Conservation (phyloP, 2,329 filamentous ascomycete species). For the Neofusicoccum kwambonambiense region DNA sequence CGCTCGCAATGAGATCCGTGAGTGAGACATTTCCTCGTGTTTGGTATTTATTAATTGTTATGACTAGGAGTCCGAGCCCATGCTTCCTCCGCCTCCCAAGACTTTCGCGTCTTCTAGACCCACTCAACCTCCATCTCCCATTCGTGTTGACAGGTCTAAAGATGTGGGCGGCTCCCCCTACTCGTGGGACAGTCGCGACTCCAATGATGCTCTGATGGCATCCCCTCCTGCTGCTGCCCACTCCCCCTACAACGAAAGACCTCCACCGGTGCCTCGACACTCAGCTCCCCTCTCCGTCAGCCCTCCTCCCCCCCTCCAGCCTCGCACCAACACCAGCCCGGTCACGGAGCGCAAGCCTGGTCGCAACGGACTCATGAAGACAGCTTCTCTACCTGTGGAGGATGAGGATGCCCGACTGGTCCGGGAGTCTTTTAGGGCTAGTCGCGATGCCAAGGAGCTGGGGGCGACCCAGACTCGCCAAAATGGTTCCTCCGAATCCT, state of each 20-base stretch:
- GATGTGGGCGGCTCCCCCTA: slow-evolving; percentile 50
- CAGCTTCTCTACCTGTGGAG: slow-evolving; percentile 22
- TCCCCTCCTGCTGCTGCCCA: slow-evolving; percentile 36
- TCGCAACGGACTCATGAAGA: slow-evolving; percentile 4
- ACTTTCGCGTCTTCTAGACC: slow-evolving; percentile 11
- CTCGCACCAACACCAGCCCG: slow-evolving; percentile 8
- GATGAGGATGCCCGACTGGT: slow-evolving; percentile 30
- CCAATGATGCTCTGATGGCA: slow-evolving; percentile 50
- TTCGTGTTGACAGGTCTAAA: slow-evolving; percentile 22
- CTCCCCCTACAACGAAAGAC: slow-evolving; percentile 22
- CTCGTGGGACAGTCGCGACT: slow-evolving; percentile 54
- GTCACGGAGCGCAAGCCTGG: slow-evolving; percentile 11
- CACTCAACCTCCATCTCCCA: slow-evolving; percentile 10
- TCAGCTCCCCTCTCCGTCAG: neutral
- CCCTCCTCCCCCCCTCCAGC: slow-evolving; percentile 5
- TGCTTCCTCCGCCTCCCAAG: slow-evolving; percentile 15
- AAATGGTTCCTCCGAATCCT: slow-evolving; percentile 14
- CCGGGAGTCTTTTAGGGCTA: slow-evolving; percentile 27
- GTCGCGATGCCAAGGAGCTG: slow-evolving; percentile 16
- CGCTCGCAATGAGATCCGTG: slow-evolving; percentile 16
- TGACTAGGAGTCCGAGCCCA: slow-evolving; percentile 17
- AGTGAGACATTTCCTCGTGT: slow-evolving; percentile 11
- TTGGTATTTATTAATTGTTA: slow-evolving; percentile 15
- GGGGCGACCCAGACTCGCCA: neutral
- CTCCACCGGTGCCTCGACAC: slow-evolving; percentile 11